Conservation (phyloP, 192 early-diverging fungal genomes). For the Coemansia sp. region DNA sequence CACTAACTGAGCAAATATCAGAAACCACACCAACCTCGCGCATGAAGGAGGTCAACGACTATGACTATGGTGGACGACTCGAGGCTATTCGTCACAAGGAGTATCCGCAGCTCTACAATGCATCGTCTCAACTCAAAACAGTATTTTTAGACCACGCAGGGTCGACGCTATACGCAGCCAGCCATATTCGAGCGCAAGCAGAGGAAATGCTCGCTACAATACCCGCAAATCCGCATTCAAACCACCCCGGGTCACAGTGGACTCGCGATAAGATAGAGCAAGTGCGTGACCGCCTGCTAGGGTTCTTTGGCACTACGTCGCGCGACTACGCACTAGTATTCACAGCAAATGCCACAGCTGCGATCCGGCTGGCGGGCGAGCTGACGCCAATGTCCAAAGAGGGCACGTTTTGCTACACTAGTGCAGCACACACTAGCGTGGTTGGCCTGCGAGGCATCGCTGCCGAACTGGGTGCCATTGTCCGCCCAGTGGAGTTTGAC, state of each 20-base stretch:
- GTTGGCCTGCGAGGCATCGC: conserved; percentile 70
- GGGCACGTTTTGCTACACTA: conserved; percentile 61
- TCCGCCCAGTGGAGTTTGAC: conserved; percentile 29
- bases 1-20: not conserved
- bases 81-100: conserved; percentile 57
- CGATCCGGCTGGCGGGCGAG: conserved; percentile 75
- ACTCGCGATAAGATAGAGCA: conserved; percentile 58
- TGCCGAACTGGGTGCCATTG: conserved; percentile 23
- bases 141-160: conserved; percentile 70
- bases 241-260: conserved; percentile 57
- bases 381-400: conserved; percentile 60
- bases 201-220: conserved; percentile 55
- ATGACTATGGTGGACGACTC: conserved; percentile 40
- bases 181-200: conserved; percentile 43
- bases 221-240: conserved; percentile 71
- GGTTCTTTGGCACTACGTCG: conserved; percentile 61
- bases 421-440: conserved; percentile 73
- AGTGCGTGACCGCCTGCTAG: conserved; percentile 59
- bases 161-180: conserved; percentile 58
- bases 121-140: conserved; percentile 38
- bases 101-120: conserved; percentile 59
- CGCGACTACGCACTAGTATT: conserved; percentile 72
- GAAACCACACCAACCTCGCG: not conserved
- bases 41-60: conserved; percentile 29
- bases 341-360: conserved; percentile 76